Evolutionary conservation across 495 filamentous ascomycete species (phyloP).

Genomic region (Amorphotheca resinae): DNA sequence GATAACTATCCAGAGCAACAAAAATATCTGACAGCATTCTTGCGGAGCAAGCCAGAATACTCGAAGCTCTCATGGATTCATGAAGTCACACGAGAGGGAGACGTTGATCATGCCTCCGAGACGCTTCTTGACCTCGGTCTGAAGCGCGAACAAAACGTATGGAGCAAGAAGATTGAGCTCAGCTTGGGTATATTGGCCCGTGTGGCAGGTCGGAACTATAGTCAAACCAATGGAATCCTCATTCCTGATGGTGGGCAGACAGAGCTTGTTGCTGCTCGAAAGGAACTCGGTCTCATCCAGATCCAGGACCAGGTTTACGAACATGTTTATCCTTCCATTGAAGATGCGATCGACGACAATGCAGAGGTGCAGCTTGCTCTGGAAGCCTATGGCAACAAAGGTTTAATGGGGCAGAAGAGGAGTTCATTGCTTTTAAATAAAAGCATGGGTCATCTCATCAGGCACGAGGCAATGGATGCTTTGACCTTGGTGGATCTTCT

Average conservation of each 20-base stretch:
- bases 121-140: slow-evolving; percentile 53
- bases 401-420: slow-evolving; percentile 47
- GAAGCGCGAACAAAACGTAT: slow-evolving; percentile 57
- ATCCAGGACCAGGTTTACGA: slow-evolving; percentile 53
- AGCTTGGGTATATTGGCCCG: slow-evolving; percentile 73
- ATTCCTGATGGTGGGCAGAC: slow-evolving; percentile 25
- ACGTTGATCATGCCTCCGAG: slow-evolving; percentile 56
- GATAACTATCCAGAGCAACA: slow-evolving; percentile 49
- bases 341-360: slow-evolving; percentile 60
- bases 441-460: slow-evolving; percentile 50
- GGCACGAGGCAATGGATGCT: slow-evolving; percentile 51
- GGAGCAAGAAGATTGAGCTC: slow-evolving; percentile 85
- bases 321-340: slow-evolving; percentile 41
- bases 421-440: slow-evolving; percentile 51
- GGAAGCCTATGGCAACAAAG: slow-evolving; percentile 46
- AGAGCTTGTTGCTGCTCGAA: slow-evolving; percentile 37
- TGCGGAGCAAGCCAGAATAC: slow-evolving; percentile 54
- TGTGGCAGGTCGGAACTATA: slow-evolving; percentile 34
- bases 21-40: slow-evolving; percentile 56
- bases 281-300: slow-evolving; percentile 48
- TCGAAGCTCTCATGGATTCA: slow-evolving; percentile 89
- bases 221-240: slow-evolving; percentile 20
- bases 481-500: slow-evolving; percentile 68
- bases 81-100: slow-evolving; percentile 59
- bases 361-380: slow-evolving; percentile 65